Percentiles rank a stretch among this genome's conserved stretches.
phyloP scores from a whole-genome alignment of 2,329 filamentous ascomycete genomes.

The Akanthomyces lecanii region DNA sequence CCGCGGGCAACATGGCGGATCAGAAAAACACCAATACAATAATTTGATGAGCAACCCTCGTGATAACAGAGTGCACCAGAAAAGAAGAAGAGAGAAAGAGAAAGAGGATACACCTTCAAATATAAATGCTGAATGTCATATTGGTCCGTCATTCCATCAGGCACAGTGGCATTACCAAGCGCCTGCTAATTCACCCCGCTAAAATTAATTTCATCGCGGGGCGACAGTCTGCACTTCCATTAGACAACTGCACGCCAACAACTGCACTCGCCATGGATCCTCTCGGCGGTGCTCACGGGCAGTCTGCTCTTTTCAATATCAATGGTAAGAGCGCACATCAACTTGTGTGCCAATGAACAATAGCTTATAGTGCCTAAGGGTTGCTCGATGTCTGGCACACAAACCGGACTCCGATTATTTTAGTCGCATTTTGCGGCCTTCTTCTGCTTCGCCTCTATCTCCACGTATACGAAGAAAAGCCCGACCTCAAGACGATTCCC shows the following conservation, averaged over 20 bases:
- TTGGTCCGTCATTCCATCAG: not conserved
- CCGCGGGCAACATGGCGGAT: too few relatives aligned
- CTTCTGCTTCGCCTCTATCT: constrained; percentile 40
- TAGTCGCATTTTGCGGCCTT: constrained; percentile 36
- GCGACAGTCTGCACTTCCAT: constrained; percentile 14
- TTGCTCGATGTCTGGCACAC: constrained; percentile 43
- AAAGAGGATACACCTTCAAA: too few relatives aligned
- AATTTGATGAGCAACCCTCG: too few relatives aligned
- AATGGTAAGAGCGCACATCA: constrained; percentile 16
- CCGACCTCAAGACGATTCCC: constrained; percentile 35
- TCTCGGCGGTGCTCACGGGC: not conserved
- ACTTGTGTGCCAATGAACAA: not conserved
- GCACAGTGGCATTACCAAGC: constrained; percentile 3
- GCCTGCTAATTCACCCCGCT: constrained; percentile 21
- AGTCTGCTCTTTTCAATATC: constrained; percentile 10
- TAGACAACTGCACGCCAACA: constrained; percentile 15
- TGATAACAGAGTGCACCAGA: too few relatives aligned
- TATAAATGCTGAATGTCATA: too few relatives aligned
- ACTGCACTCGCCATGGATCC: constrained; percentile 18
- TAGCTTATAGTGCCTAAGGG: constrained; percentile 24
- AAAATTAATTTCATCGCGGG: constrained; percentile 23
- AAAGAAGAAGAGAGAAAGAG: too few relatives aligned
- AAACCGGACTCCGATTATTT: constrained; percentile 42
- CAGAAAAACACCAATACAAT: too few relatives aligned
- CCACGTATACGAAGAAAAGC: constrained; percentile 31